Conservation (phyloP, 306 rosid genomes). For the Cucumis hystrix region DNA sequence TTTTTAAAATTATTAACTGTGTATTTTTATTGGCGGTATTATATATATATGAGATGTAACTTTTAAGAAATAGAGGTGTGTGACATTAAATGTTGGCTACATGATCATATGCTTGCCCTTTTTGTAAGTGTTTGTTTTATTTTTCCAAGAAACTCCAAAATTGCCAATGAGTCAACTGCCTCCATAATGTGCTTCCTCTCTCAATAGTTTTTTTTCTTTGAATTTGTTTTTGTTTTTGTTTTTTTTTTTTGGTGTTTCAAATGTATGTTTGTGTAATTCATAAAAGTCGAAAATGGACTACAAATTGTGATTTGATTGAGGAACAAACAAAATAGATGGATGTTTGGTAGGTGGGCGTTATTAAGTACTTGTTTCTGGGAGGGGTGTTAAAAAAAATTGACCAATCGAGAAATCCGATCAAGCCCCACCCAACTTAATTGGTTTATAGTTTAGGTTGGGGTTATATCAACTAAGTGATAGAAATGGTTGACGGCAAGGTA, state of each 20-base stretch:
- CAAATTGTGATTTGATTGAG: not conserved
- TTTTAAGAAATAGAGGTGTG: not conserved
- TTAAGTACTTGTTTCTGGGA: no score
- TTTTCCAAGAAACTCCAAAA: not conserved
- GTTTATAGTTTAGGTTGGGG: no score
- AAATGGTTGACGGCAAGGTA: no score
- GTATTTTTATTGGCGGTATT: no score
- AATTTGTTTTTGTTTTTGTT: not conserved
- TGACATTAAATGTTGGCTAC: no score
- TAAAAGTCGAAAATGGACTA: not conserved
- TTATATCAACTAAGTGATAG: no score
- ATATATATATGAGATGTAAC: not conserved
- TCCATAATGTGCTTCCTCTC: not conserved
- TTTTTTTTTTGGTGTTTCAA: not conserved
- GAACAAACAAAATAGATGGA: not conserved
- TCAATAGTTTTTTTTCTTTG: not conserved
- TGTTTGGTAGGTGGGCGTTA: not conserved
- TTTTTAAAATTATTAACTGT: not conserved
- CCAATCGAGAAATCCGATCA: no score
- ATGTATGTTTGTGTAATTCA: not conserved
- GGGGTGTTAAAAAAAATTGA: no score
- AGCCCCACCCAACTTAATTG: no score
- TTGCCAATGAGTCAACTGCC: not conserved
- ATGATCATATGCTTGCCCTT: not conserved
- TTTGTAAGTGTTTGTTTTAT: not conserved